phyloP scores from a whole-genome alignment of 352 stramenopile genomes.

The Pythium biforme region DNA sequence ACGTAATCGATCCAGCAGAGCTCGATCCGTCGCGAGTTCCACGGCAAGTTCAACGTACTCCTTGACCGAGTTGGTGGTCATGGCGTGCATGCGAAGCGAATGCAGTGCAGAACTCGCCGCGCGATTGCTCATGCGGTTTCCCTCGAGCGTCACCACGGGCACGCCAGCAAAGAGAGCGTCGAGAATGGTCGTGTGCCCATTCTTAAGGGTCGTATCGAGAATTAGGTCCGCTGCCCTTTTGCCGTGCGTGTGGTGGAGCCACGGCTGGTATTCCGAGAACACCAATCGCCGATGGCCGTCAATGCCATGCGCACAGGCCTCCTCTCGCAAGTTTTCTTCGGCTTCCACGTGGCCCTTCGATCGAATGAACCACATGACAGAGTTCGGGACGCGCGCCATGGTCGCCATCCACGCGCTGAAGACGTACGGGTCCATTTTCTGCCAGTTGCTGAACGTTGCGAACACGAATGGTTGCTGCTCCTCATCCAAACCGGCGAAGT shows the following conservation, averaged over 20 bases:
- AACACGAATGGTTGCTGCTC: conserved; percentile 48
- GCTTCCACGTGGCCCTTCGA: conserved; percentile 55
- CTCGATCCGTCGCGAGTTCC: conserved; percentile 35
- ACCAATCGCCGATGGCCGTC: conserved; percentile 47
- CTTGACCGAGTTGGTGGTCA: conserved; percentile 69
- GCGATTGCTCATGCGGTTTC: conserved; percentile 67
- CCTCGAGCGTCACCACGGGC: conserved; percentile 68
- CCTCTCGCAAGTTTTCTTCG: conserved; percentile 41
- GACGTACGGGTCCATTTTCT: conserved; percentile 80
- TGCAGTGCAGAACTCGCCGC: conserved; percentile 56
- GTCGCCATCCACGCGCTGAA: conserved; percentile 84
- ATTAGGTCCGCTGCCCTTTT: conserved; percentile 74
- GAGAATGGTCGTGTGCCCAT: conserved; percentile 79
- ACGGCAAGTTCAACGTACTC: conserved; percentile 82
- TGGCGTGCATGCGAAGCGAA: conserved; percentile 45
- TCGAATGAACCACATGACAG: conserved; percentile 76
- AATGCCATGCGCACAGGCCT: conserved; percentile 55
- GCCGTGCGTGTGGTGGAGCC: conserved; percentile 74
- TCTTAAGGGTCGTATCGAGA: conserved; percentile 83
- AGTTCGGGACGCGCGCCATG: conserved; percentile 54
- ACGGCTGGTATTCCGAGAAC: conserved; percentile 58
- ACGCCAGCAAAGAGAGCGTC: conserved; percentile 80
- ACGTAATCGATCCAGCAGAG: conserved; percentile 39
- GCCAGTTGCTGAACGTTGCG: conserved; percentile 85
- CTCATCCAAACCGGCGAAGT: conserved; percentile 1